phyloP scores from a whole-genome alignment of 2,329 filamentous ascomycete species.

The Basipetospora chlamydospora region DNA sequence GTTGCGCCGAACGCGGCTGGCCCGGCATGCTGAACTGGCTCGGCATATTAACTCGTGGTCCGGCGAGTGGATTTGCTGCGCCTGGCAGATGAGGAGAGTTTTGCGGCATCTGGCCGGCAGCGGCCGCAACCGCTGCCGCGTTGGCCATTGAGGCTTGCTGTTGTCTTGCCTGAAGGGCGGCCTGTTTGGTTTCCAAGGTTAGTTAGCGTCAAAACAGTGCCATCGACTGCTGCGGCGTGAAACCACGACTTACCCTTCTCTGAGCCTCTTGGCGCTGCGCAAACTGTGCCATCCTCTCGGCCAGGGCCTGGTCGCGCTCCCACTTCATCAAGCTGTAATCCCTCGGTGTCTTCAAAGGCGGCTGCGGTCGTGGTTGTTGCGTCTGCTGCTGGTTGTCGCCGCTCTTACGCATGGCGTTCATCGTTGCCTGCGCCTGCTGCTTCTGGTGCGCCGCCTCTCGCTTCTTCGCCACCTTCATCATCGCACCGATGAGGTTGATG shows the following conservation, averaged over 20 bases:
- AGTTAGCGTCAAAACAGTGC: neutral
- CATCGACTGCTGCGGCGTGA: neutral
- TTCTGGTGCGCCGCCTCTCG: conserved; percentile 75
- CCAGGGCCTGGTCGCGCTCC: conserved; percentile 62
- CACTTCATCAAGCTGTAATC: conserved; percentile 84
- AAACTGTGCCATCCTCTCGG: conserved; percentile 42
- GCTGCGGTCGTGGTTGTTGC: conserved; percentile 19
- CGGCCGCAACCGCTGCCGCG: conserved; percentile 17
- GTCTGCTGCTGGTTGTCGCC: conserved; percentile 43
- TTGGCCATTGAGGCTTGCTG: conserved; percentile 10
- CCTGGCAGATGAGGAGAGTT: conserved; percentile 12
- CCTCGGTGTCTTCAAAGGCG: conserved; percentile 54
- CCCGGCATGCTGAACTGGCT: conserved; percentile 29
- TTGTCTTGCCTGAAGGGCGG: conserved; percentile 6
- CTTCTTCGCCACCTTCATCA: conserved; percentile 92
- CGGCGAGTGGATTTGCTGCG: conserved; percentile 15
- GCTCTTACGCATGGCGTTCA: conserved; percentile 69
- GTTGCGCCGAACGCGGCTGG: conserved; percentile 35
- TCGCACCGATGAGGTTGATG: conserved; percentile 77
- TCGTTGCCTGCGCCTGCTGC: conserved; percentile 69
- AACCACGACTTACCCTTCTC: conserved; percentile 33
- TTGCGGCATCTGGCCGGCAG: conserved; percentile 13
- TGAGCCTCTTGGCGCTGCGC: conserved; percentile 45
- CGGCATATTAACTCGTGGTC: conserved; percentile 25
- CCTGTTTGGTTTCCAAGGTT: conserved; percentile 3